Evolutionary conservation across 768 basidiomycete species (phyloP).

Genomic region (Mycena capillaripes): DNA sequence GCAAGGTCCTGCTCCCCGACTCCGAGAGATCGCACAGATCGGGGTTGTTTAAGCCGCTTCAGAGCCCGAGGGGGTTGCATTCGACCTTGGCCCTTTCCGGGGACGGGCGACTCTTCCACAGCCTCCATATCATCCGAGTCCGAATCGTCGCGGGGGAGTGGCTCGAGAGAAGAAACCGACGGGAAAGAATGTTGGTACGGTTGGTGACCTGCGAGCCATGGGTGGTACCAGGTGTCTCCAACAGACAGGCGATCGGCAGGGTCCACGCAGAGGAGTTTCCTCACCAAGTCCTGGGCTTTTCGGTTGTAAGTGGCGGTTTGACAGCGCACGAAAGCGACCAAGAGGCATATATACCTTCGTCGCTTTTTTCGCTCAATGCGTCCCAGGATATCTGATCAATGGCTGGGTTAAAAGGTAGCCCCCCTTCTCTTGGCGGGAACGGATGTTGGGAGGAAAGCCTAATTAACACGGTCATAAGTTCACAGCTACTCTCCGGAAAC

Average conservation of each 20-base stretch:
- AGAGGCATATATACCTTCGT: neutral
- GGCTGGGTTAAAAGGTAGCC: neutral
- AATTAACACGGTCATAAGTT: neutral
- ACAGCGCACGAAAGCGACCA: neutral
- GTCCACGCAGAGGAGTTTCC: neutral
- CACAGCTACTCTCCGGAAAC: too few relatives aligned
- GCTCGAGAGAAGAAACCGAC: neutral
- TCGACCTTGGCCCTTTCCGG: neutral
- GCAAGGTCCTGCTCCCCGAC: too few relatives aligned
- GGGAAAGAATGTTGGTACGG: conserved; percentile 5
- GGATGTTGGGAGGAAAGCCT: neutral
- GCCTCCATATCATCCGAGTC: neutral
- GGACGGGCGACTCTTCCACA: neutral
- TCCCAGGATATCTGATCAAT: neutral
- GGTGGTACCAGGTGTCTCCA: neutral
- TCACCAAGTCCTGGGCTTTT: conserved; percentile 11
- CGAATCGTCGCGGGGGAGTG: neutral
- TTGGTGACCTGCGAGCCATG: neutral
- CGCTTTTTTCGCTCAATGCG: neutral
- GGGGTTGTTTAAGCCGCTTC: too few relatives aligned
- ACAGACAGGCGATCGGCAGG: neutral
- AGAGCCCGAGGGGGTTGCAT: neutral
- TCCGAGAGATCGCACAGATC: too few relatives aligned
- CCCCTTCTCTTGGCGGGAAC: neutral
- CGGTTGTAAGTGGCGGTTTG: too few relatives aligned